Evolutionary conservation across 2,329 filamentous ascomycete species (phyloP), one percentile per base, ranked within the genome.

Genomic region (Botrytis squamosa): DNA sequence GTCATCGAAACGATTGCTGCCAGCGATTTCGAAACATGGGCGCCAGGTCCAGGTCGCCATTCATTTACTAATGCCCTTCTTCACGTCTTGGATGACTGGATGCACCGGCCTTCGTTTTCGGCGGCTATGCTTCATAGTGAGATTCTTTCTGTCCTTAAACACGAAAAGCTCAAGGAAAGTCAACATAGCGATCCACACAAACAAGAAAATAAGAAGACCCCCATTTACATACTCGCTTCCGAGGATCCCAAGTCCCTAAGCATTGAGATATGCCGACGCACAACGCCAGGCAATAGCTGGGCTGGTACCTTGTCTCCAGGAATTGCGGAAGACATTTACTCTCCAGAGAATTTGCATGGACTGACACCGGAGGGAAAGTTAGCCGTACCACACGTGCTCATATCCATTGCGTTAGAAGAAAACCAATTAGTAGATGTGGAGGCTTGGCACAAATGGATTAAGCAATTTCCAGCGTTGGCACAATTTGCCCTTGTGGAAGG

Each of bases 401-500:
- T 90, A 44, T 89, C 88, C 0, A 79, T 90, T 9, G 87, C 88
- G 0, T 81, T 90, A 0, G 88, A 90, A 77, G 87, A 88, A 18
- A 84, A 90, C 70, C 87, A 89, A 75, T 82, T 83, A 22, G 80
- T 89, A 1, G 88, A 89, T 65, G 81, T 90, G n/a, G 85, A 86
- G 73, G 86, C 87, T 7, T 90, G 88, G 87, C 85, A 89, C 77
- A 84, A 85, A 72, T 90, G 88, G 88, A 83, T 90, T 4, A 81
- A 83, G 42, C 84, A 83, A 29, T 88, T 89, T 75, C 88, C 88
- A 0, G 85, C 87, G 3, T 82, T 90, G 72, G 88, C 88, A 60
- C 89, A 87, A 76, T 87, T 89, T 75, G 87, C 89, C 80, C 88
- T 88, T 77, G 85, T 90, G 9, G 88, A 90, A 77, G 88, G 87